Evolutionary conservation across 495 filamentous ascomycete species (phyloP).

Genomic region (Penicillium cinerascens): DNA sequence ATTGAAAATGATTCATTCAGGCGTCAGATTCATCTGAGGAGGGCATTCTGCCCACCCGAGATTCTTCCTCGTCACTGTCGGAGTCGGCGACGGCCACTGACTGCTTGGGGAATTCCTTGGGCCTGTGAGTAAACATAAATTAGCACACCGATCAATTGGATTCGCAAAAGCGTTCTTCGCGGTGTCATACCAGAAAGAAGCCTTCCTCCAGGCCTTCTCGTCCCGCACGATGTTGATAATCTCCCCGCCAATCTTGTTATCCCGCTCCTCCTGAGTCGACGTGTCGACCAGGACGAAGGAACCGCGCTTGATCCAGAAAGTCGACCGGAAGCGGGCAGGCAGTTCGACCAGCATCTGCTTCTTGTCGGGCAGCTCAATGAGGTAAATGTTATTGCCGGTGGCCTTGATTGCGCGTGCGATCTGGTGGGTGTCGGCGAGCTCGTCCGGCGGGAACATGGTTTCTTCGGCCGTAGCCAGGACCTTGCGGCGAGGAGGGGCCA

Average conservation of each 20-base stretch:
- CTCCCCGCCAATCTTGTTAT: slow-evolving; percentile 80
- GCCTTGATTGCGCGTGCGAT: slow-evolving; percentile 75
- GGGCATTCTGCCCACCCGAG: slow-evolving; percentile 77
- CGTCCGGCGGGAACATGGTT: slow-evolving; percentile 68
- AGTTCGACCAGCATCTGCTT: slow-evolving; percentile 65
- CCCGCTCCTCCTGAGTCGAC: slow-evolving; percentile 58
- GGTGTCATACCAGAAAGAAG: slow-evolving; percentile 72
- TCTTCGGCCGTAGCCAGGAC: slow-evolving; percentile 69
- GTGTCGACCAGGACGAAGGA: slow-evolving; percentile 84
- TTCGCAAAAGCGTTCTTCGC: not conserved
- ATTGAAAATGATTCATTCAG: slow-evolving; percentile 8
- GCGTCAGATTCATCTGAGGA: slow-evolving; percentile 59
- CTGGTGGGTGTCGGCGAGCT: slow-evolving; percentile 58
- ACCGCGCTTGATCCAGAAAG: slow-evolving; percentile 84
- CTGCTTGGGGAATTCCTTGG: slow-evolving; percentile 70
- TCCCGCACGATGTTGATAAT: slow-evolving; percentile 91
- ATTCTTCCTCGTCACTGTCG: slow-evolving; percentile 67
- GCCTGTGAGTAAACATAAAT: slow-evolving; percentile 49
- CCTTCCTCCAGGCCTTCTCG: slow-evolving; percentile 88
- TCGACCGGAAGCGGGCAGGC: slow-evolving; percentile 75
- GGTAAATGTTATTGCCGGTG: slow-evolving; percentile 84
- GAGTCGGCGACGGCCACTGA: slow-evolving; percentile 36
- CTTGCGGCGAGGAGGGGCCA: slow-evolving; percentile 73
- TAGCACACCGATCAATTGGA: not conserved
- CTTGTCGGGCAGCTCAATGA: slow-evolving; percentile 61